These are phyloP conservation scores for Yarrowia porcina DNA, from an alignment of 805 yeast genomes.

Conservation along the genomic window DNA sequence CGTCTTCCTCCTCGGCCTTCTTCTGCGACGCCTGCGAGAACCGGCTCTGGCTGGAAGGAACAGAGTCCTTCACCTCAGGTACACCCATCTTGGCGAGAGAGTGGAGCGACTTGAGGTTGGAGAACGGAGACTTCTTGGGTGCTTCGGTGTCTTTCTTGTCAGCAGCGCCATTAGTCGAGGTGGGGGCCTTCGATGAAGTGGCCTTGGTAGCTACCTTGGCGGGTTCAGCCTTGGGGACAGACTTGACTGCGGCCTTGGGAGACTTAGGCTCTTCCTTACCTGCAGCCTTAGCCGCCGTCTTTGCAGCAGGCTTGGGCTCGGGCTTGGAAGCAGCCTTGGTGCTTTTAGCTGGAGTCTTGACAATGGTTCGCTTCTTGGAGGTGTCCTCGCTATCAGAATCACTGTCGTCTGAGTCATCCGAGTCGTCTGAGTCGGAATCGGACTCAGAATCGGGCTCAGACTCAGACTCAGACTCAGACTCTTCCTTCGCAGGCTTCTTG, in stretches of 20 bases:
- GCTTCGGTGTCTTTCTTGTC: background rate
- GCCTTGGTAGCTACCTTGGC: background rate
- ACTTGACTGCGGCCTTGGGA: background rate
- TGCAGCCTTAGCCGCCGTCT: background rate
- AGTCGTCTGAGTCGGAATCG: background rate
- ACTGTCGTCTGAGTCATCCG: background rate
- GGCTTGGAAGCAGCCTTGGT: background rate
- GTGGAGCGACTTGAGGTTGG: background rate
- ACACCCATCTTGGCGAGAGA: conserved; percentile 5
- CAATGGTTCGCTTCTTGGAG: conserved; percentile 5
- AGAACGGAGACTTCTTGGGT: conserved; percentile 1
- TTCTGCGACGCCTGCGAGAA: background rate
- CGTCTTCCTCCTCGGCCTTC: background rate
- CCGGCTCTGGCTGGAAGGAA: background rate
- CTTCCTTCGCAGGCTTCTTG: background rate
- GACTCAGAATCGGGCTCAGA: background rate
- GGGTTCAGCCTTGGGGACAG: background rate
- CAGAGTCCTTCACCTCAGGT: background rate
- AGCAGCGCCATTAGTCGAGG: background rate
- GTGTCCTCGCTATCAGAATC: background rate
- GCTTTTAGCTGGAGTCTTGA: background rate
- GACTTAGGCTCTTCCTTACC: background rate
- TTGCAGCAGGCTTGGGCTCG: background rate
- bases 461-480: background rate
- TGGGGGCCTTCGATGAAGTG: background rate